Evolutionary conservation across 495 filamentous ascomycete species (phyloP).

Genomic region (Aspergillus asperescens): DNA sequence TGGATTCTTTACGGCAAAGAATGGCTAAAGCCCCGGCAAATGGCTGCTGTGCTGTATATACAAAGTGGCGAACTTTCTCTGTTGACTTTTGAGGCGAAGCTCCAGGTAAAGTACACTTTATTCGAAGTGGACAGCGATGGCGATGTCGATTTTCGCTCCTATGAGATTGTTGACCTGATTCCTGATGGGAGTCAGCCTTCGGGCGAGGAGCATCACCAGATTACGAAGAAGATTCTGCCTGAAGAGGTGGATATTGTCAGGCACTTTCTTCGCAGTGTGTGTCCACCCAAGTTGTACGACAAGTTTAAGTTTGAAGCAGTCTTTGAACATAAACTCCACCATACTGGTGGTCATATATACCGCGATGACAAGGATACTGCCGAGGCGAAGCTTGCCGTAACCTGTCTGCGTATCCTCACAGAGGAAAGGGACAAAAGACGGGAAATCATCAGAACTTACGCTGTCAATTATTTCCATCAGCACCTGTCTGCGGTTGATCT

Average conservation of each 20-base stretch:
- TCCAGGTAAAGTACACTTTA: conserved; percentile 32
- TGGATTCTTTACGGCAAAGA: conserved; percentile 32
- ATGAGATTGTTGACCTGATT: conserved; percentile 17
- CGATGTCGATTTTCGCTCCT: conserved; percentile 22
- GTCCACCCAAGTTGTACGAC: conserved; percentile 27
- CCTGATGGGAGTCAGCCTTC: conserved; percentile 5
- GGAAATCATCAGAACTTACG: conserved; percentile 25
- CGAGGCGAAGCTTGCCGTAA: conserved; percentile 25
- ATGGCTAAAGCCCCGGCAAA: conserved; percentile 17
- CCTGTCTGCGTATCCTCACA: conserved; percentile 24
- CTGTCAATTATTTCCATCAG: conserved; percentile 27
- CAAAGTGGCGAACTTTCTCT: conserved; percentile 26
- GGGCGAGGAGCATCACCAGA: not conserved
- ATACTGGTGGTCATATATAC: conserved; percentile 12
- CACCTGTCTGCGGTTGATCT: conserved; percentile 33
- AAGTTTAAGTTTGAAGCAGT: conserved; percentile 36
- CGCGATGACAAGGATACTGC: conserved; percentile 21
- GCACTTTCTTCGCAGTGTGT: conserved; percentile 34
- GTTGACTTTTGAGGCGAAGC: conserved; percentile 31
- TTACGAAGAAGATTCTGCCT: conserved; percentile 7
- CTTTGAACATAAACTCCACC: conserved; percentile 26
- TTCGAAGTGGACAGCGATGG: conserved; percentile 33
- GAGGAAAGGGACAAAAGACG: conserved; percentile 19
- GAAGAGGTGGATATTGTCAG: conserved; percentile 29
- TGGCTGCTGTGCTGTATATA: conserved; percentile 19